These are phyloP conservation scores for Jamesozyma rosinii DNA, from an alignment of 805 yeast species.

Conservation along the genomic window DNA sequence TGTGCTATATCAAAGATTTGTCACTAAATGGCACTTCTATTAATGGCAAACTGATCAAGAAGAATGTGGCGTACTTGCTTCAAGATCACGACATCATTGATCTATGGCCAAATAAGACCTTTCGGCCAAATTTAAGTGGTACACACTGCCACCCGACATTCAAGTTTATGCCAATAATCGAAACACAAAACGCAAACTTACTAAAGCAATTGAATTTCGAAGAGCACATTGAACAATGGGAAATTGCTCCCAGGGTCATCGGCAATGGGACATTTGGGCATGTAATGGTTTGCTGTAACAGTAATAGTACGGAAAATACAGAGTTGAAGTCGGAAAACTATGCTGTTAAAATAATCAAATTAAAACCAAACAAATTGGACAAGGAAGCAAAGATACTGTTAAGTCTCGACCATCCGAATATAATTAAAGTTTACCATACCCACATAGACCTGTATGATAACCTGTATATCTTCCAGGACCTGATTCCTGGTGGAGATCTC, in stretches of 20 bases:
- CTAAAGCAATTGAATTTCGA: conserved; percentile 14
- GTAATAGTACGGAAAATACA: background rate
- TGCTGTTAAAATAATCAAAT: conserved; percentile 43
- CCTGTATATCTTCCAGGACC: conserved; percentile 41
- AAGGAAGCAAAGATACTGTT: conserved; percentile 39
- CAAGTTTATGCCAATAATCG: conserved; percentile 1
- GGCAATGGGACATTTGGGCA: conserved; percentile 55
- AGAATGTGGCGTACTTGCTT: conserved; percentile 30
- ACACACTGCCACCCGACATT: background rate
- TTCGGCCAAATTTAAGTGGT: background rate
- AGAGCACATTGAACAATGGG: conserved; percentile 33
- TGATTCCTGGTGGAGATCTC: conserved; percentile 49
- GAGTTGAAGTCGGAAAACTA: conserved; percentile 29
- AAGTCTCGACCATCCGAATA: conserved; percentile 39
- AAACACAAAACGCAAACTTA: background rate
- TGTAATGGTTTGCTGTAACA: conserved; percentile 27
- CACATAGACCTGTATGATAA: conserved; percentile 17
- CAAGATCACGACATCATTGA: conserved; percentile 34
- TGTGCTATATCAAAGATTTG: conserved; percentile 41
- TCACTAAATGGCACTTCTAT: conserved; percentile 45
- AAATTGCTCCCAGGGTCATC: conserved; percentile 33
- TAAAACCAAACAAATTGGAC: conserved; percentile 23
- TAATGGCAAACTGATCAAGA: conserved; percentile 31
- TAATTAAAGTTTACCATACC: conserved; percentile 38
- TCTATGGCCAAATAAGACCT: conserved; percentile 23